A percentile compares a stretch with the other conserved stretches of the same genome.
Conservation (phyloP, 2,329 filamentous ascomycete species). For the Erysiphe pulchra region DNA sequence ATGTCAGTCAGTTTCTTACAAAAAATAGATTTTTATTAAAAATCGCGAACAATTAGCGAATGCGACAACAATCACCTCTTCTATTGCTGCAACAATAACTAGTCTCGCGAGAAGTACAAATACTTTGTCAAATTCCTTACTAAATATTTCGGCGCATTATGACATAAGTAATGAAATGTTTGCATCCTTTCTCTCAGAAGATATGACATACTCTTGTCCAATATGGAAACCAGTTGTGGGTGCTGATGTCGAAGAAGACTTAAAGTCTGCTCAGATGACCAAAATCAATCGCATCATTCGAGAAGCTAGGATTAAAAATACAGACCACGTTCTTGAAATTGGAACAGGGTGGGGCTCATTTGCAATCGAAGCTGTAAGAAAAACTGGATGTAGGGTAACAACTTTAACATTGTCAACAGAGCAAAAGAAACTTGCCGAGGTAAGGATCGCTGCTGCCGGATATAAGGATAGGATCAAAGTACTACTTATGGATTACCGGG, state of each 20-base stretch:
- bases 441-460: slow-evolving; percentile 34
- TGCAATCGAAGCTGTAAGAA: slow-evolving; percentile 39
- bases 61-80: slow-evolving; percentile 34
- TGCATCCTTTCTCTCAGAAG: slow-evolving; percentile 43
- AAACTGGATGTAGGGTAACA: slow-evolving; percentile 42
- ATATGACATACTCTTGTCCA: slow-evolving; percentile 54
- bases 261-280: slow-evolving; percentile 39
- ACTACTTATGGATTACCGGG: slow-evolving; percentile 41
- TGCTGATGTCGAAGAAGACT: slow-evolving; percentile 22
- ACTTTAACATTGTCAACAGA: slow-evolving; percentile 41
- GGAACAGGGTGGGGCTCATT: slow-evolving; percentile 55
- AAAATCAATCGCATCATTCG: slow-evolving; percentile 42
- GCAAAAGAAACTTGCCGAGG: slow-evolving; percentile 41
- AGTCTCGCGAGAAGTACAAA: slow-evolving; percentile 31
- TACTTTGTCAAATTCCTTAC: slow-evolving; percentile 27
- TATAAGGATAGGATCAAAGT: slow-evolving; percentile 35
- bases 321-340: slow-evolving; percentile 48
- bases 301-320: slow-evolving; percentile 33
- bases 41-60: slow-evolving; percentile 40
- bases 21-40: slow-evolving; percentile 37
- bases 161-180: slow-evolving; percentile 59
- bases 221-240: slow-evolving; percentile 28
- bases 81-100: slow-evolving; percentile 28
- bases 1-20: slow-evolving; percentile 3
- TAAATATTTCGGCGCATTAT: slow-evolving; percentile 49